These are phyloP conservation scores for Silene conica DNA, from an alignment of 148 eudicot genomes.

Conservation along the genomic window DNA sequence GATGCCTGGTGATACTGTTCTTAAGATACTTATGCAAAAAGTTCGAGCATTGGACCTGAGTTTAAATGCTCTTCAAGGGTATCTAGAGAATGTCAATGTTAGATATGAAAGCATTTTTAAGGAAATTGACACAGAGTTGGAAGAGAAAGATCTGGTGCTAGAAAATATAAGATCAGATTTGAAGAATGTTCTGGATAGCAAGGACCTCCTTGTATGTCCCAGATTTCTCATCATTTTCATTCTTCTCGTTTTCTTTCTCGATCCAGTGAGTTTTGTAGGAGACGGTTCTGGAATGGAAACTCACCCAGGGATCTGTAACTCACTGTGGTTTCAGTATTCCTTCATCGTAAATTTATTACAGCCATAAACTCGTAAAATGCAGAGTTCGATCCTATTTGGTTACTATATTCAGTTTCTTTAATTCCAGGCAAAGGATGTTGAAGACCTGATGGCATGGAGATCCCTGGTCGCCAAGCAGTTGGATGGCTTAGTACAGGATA, in stretches of 20 bases:
- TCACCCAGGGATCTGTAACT: background rate
- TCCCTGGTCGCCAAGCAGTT: conserved; percentile 65
- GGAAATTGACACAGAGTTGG: conserved; percentile 67
- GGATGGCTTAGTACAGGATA: conserved; percentile 50
- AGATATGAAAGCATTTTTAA: conserved; percentile 65
- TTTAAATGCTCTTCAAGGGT: conserved; percentile 76
- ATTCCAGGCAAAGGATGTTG: conserved; percentile 69
- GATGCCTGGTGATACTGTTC: conserved; percentile 96
- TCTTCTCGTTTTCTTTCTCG: background rate
- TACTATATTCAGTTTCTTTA: conserved; percentile 1
- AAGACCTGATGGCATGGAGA: conserved; percentile 80
- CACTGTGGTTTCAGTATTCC: background rate
- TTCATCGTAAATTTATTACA: no score
- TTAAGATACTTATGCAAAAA: conserved; percentile 94
- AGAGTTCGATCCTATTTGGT: no score
- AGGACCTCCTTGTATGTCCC: conserved; percentile 52
- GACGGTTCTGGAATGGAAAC: no score
- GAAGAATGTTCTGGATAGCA: conserved; percentile 49
- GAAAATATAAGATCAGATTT: conserved; percentile 60
- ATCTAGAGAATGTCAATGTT: conserved; percentile 75
- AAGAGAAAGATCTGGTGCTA: conserved; percentile 50
- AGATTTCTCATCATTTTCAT: conserved; percentile 4
- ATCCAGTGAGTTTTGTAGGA: no score
- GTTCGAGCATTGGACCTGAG: conserved; percentile 78
- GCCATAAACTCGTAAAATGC: background rate